Evolutionary conservation across 495 filamentous ascomycete species (phyloP), one percentile per base, ranked within the genome.

Genomic region (Annulohypoxylon stygium): DNA sequence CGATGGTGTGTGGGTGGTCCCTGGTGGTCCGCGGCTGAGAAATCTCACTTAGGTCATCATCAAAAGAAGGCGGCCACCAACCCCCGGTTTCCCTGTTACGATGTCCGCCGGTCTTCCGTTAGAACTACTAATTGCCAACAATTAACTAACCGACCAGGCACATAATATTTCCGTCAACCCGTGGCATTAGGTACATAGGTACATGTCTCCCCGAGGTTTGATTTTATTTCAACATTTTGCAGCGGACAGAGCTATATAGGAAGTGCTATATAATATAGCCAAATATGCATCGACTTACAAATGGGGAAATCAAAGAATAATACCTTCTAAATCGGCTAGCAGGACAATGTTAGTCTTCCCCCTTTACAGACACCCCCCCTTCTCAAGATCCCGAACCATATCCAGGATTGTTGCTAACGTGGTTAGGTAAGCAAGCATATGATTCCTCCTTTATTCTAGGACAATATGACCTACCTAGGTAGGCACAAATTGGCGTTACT

Each of bases 21-120:
- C 30, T 30, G 43, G 37, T 68, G 61, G 54, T 58, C 26, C 61
- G 71, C 71, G 71, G 71, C 71, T 74, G 71, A 70, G 53, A 66
- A 66, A 36, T 45, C 51, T 65, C 18, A 48, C 26, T 30, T 64
- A 43, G 61, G 7, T 58, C 39, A 41, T 66, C 65, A 10, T 30
- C 30, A 30, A 30, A 26, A 23, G n/a, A 26, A 33, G 14, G 41
- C 53, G 71, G 37, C 61, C 10, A n/a, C 71, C 67, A 70, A 67
- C 66, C 61, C 23, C 48, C 37, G 18, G 23, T 26, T 36, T 50
- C 57, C 48, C 33, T 10, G 48, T 51, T 70, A 20, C 18, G 18
- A 59, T 59, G 55, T 25, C 55, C 55, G 55, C 11, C 30, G 53
- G 53, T 37, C 18, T 2, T 34, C 41, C 64, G 41, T 16, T 30